These are phyloP conservation scores for Porogramme epimiltina DNA, from an alignment of 1,284 basidiomycete species.

Conservation along the genomic window DNA sequence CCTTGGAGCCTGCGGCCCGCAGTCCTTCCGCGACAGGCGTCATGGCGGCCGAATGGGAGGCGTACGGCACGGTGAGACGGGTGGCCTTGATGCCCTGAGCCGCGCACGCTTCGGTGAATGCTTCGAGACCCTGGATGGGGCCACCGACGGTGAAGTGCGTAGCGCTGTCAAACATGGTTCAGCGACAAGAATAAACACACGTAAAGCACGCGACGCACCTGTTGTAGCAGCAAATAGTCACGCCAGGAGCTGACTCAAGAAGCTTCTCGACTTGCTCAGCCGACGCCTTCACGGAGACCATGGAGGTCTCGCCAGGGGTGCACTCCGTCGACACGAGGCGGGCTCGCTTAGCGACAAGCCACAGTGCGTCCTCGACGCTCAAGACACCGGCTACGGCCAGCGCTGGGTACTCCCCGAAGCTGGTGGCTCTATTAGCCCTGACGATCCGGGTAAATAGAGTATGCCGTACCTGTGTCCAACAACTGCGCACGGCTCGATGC, in stretches of 20 bases:
- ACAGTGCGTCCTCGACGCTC: slow-evolving; percentile 53
- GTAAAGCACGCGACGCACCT: slow-evolving; percentile 17
- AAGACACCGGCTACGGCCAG: slow-evolving; percentile 60
- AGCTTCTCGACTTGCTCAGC: slow-evolving; percentile 36
- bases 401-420: slow-evolving; percentile 73
- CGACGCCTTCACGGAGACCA: slow-evolving; percentile 56
- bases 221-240: slow-evolving; percentile 51
- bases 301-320: slow-evolving; percentile 46
- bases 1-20: slow-evolving; percentile 35
- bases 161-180: slow-evolving; percentile 32
- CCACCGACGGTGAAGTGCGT: slow-evolving; percentile 62
- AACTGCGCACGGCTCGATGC: slow-evolving; percentile 54
- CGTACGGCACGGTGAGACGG: slow-evolving; percentile 56
- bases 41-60: slow-evolving; percentile 68
- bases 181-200: background rate
- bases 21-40: slow-evolving; percentile 52
- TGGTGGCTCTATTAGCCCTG: slow-evolving; percentile 27
- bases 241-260: slow-evolving; percentile 25
- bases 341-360: slow-evolving; percentile 59
- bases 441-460: background rate
- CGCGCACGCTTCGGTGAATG: slow-evolving; percentile 45
- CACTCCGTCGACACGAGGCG: slow-evolving; percentile 56
- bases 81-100: slow-evolving; percentile 39
- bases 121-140: slow-evolving; percentile 41
- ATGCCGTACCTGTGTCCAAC: slow-evolving; percentile 66